These are phyloP conservation scores for Plantago ovata DNA, from an alignment of 257 asterid species.

Conservation along the genomic window DNA sequence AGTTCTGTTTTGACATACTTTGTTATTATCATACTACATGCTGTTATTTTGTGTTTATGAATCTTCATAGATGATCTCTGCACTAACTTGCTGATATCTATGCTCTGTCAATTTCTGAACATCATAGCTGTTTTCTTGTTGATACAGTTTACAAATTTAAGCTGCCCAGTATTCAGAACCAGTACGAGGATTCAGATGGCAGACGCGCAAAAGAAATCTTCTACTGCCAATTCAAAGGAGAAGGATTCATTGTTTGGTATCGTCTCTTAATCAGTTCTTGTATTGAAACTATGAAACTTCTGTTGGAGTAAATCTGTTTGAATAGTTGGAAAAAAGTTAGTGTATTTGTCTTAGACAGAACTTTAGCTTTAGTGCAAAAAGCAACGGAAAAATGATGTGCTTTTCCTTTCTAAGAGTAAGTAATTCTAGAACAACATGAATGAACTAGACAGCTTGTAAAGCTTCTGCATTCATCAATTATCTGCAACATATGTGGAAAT, in stretches of 20 bases:
- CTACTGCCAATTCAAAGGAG: constrained; percentile 38
- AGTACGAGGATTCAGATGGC: constrained; percentile 41
- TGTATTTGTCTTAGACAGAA: background rate
- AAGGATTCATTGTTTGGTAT: constrained; percentile 59
- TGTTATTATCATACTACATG: too few relatives aligned
- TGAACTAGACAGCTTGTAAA: constrained; percentile 20
- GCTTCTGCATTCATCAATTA: constrained; percentile 7
- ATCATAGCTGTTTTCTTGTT: constrained; percentile 7
- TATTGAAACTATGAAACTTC: background rate
- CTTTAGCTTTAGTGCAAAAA: background rate
- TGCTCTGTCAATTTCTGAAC: constrained; percentile 7
- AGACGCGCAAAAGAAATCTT: constrained; percentile 44
- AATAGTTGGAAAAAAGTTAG: background rate
- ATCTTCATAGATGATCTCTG: background rate
- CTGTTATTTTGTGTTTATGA: background rate
- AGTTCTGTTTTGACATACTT: background rate
- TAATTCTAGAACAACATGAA: constrained; percentile 10
- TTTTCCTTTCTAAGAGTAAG: constrained; percentile 13
- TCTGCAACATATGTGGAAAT: constrained; percentile 5
- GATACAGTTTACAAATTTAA: constrained; percentile 16
- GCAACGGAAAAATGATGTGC: constrained; percentile 6
- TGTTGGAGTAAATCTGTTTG: too few relatives aligned
- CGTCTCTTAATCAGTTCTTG: constrained; percentile 10
- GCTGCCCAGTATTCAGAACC: constrained; percentile 26
- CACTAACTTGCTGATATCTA: background rate